Evolutionary conservation across 2,329 filamentous ascomycete species (phyloP).

Genomic region (Paramyrothecium roridum): DNA sequence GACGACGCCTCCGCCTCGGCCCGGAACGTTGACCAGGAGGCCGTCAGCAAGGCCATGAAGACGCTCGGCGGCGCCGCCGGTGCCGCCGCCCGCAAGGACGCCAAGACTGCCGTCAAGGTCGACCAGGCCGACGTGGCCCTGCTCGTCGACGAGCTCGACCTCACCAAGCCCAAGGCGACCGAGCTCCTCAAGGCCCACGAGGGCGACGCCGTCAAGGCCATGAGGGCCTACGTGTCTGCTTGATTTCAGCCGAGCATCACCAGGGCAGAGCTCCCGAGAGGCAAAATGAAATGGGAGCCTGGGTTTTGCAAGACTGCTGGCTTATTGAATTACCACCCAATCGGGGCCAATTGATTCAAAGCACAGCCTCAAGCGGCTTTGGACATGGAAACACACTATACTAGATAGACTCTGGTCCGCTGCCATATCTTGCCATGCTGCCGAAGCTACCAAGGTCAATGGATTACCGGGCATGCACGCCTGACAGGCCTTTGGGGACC

Average conservation of each 20-base stretch:
- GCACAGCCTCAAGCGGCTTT: no score
- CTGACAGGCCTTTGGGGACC: no score
- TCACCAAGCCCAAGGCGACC: slow-evolving; percentile 69
- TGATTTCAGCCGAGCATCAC: slow-evolving; percentile 9
- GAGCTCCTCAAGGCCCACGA: slow-evolving; percentile 71
- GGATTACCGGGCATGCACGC: no score
- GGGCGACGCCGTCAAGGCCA: slow-evolving; percentile 64
- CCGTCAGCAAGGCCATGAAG: slow-evolving; percentile 70
- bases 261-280: background rate
- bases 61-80: slow-evolving; percentile 40
- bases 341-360: no score
- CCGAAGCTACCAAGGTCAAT: no score
- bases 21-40: slow-evolving; percentile 65
- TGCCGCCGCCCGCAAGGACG: slow-evolving; percentile 21
- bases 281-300: background rate
- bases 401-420: no score
- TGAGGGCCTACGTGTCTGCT: slow-evolving; percentile 51
- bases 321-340: no score
- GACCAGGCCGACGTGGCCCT: slow-evolving; percentile 68
- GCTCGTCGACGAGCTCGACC: slow-evolving; percentile 69
- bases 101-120: slow-evolving; percentile 66
- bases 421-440: no score
- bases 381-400: no score
- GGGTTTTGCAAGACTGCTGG: background rate
- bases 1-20: slow-evolving; percentile 40